Base-by-base conservation (phyloP, 2,329 filamentous ascomycete species). In the Arthroderma sp. region DNA sequence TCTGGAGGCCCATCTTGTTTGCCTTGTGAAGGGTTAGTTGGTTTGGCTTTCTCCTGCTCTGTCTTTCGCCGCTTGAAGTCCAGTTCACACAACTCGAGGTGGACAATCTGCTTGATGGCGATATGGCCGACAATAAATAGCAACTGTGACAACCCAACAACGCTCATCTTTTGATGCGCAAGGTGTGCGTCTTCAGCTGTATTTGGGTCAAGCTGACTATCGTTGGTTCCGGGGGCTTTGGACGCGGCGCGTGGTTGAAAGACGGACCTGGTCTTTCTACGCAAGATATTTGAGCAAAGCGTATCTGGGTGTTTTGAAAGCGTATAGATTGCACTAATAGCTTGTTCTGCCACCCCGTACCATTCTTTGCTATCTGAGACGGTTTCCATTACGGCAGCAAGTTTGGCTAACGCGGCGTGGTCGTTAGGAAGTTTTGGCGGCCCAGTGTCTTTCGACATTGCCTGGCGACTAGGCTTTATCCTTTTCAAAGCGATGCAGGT, bases 61-160 rank as follows among this genome's bases (percentile, higher is more conserved):
- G 61, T 61, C 70, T 98, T 98, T 52, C 89, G 78, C 44, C 89
- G 83, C 70, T 98, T 98, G 65, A 98, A 98, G 63, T 98, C 91
- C 41, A 91, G 78, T 60, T 98, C 91, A 61, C 88, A 94, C n/a
- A 96, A 73, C 57, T 98, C 91, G 7, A 98, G 76, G 61, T 98
- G 91, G 0, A 98, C 93, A 54, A 98, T 98, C 60, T 98, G 93
- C 67, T 98, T 98, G 60, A 98, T 91, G 9, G 91, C 91, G 40
- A 96, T 84, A 58, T 98, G 91, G 0, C 91, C 91, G 29, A 96
- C 89, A 32, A 94, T 83, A 60, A 96, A 96, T 0, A 98, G 72
- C 1, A 98, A 74, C 57, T 96, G 91, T 0, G 91, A 94, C 1
- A 98, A 71, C 0, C 78, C 80, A 39, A 87, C 74, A 1, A 85